These are phyloP conservation scores for Scheffersomyces segobiensis DNA, from an alignment of 1,139 yeast genomes.

Conservation along the genomic window DNA sequence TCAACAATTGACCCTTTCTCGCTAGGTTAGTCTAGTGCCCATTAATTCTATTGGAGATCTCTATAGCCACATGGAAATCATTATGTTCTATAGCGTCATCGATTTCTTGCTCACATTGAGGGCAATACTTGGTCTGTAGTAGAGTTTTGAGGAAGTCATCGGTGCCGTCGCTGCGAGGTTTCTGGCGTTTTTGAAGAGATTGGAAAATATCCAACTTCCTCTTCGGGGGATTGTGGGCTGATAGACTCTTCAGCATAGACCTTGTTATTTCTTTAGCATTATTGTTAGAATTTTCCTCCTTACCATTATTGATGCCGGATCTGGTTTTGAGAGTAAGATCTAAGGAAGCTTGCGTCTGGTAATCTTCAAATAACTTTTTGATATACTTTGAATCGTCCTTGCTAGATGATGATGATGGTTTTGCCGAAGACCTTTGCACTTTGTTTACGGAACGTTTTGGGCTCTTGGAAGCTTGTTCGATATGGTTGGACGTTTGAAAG, in stretches of 20 bases:
- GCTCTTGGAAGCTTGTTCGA: neutral
- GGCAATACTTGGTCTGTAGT: conserved; percentile 22
- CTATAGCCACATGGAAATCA: conserved; percentile 43
- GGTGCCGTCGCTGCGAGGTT: conserved; percentile 1
- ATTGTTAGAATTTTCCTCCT: neutral
- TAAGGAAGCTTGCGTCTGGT: conserved; percentile 1
- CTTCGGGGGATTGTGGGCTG: conserved; percentile 1
- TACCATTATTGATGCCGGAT: neutral
- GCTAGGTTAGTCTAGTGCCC: conserved; percentile 3
- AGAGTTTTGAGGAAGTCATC: conserved; percentile 16
- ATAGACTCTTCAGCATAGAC: conserved; percentile 3
- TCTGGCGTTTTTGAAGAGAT: conserved; percentile 14
- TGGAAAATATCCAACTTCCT: conserved; percentile 20
- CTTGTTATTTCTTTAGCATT: conserved; percentile 1
- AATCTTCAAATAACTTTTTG: conserved; percentile 9
- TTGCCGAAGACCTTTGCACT: neutral
- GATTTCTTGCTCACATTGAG: conserved; percentile 24
- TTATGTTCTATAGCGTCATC: conserved; percentile 40
- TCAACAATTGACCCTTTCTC: neutral
- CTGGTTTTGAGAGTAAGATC: neutral
- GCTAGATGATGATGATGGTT: neutral
- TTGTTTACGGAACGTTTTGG: neutral
- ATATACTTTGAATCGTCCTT: conserved; percentile 5
- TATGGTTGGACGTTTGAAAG: conserved; percentile 6
- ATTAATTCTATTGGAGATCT: conserved; percentile 32